Base-by-base conservation (phyloP, 2,329 filamentous ascomycete species). In the Ophiosphaerella herpotricha region DNA sequence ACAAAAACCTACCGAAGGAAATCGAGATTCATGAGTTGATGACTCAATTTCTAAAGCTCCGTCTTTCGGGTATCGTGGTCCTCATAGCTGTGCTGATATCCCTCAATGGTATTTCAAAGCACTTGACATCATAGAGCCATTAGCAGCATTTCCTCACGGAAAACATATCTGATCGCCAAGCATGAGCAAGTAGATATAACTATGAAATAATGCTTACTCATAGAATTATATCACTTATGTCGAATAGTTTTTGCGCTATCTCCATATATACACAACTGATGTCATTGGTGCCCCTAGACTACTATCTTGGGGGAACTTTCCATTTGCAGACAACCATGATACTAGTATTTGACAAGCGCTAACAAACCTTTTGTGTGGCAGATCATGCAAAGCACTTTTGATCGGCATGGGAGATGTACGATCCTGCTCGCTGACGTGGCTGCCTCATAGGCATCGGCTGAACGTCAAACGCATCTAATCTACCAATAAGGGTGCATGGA, bases 101-200 rank as follows among this genome's bases (percentile, higher is more conserved):
- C 50, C 50, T 52, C 50, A 48, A 42, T 52, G 7, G 50, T 16
- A 52, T 52, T 45, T 52, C 50, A 47, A 47, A 52, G 43, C 50
- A 48, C 36, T 42, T 51, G 48, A 51, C 39, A 51, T 47, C 39
- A 46, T 46, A 47, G 23, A 12, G 36, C 21, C 13, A 2, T 31
- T 35, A 13, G 16, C 37, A 34, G 11, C 37, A 36, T 40, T 40
- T 46, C 40, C 37, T 29, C 14, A 31, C 37, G 23, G 21, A 39
- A 26, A 35, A 35, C 37, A 35, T 7, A 7, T 18, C 7, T n/a
- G 35, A 29, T 40, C 21, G 37, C 29, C 29, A 13, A 35, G 37
- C 37, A 34, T 33, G 43, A 24, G 23, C 3, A 21, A 31, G 23
- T 14, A 26, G 18, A 2, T 5, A 13, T 33, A n/a, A n/a, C n/a